Base-by-base conservation (phyloP, 2,329 filamentous ascomycete genomes). In the Clonostachys chloroleuca region DNA sequence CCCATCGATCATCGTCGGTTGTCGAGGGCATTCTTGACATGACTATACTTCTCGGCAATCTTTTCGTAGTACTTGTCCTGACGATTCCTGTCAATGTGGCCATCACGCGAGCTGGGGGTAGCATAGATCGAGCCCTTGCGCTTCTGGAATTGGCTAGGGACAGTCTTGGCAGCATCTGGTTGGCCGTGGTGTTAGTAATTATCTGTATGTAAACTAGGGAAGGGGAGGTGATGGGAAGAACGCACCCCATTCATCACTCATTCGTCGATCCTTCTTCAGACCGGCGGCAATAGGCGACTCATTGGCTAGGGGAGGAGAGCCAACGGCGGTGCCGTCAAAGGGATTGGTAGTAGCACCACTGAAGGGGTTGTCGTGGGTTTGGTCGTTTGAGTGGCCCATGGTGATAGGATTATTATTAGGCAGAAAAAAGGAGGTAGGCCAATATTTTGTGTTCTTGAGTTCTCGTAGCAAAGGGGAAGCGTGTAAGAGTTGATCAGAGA, bases 51-150 rank as follows among this genome's bases (percentile, higher is more conserved):
- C 67, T 82, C 77, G 16, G 67, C 72, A 54, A 79, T 74, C 57
- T 77, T 83, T 51, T 81, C 78, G 60, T 82, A 77, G 63, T 82
- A 86, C 52, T 78, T 77, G 55, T 78, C 69, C 52, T 76, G 73
- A 46, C 78, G 77, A 60, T 81, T 82, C 49, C 70, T 73, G 56
- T 81, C 77, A 45, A 86, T 69, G 59, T 85, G 81, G 16, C 81
- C 82, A 61, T 87, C 84, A 49, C 83, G 77, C 20, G 80, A 84
- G 56, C 70, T 70, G 3, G 80, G 83, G 9, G 84, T 87, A 42
- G 81, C 79, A 60, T 82, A 85, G 64, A 86, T 84, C 59, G 80
- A 85, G 47, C 83, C 83, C 65, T 84, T 81, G 58, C 80, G 78
- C 67, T 84, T 84, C 64, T 87, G 83, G 68, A 87, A 86, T 42